Conservation (phyloP, 2,329 filamentous ascomycete genomes). For the Beauveria medogensis region DNA sequence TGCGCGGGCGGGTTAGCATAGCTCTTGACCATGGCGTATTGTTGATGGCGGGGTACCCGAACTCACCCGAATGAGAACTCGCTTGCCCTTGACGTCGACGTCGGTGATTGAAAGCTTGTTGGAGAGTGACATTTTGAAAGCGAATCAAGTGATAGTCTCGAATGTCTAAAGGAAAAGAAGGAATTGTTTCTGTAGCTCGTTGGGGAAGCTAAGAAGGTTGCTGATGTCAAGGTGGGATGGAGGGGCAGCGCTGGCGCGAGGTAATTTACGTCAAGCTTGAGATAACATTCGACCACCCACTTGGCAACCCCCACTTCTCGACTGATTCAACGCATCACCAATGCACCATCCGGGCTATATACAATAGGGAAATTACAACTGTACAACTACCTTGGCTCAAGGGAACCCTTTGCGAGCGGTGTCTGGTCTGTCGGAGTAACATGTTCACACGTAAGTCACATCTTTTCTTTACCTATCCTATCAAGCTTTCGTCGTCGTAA, state of each 20-base stretch:
- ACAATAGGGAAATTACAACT: too few relatives aligned
- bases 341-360: too few relatives aligned
- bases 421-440: too few relatives aligned
- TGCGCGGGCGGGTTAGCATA: constrained; percentile 28
- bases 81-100: constrained; percentile 95
- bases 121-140: constrained; percentile 80
- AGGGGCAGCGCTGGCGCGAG: constrained; percentile 8
- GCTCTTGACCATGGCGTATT: background rate
- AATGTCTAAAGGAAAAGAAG: background rate
- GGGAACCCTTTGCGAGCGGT: too few relatives aligned
- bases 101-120: constrained; percentile 97
- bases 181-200: background rate
- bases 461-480: too few relatives aligned
- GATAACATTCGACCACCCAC: background rate
- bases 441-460: too few relatives aligned
- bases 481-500: too few relatives aligned
- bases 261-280: constrained; percentile 4
- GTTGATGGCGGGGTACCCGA: constrained; percentile 23
- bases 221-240: constrained; percentile 9
- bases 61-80: constrained; percentile 91
- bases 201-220: background rate
- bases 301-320: background rate
- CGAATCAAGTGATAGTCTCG: background rate
- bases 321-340: background rate
- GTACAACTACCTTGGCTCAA: too few relatives aligned